These are phyloP conservation scores for Elsinoe arachidis DNA, from an alignment of 2,329 filamentous ascomycete genomes.

Conservation along the genomic window DNA sequence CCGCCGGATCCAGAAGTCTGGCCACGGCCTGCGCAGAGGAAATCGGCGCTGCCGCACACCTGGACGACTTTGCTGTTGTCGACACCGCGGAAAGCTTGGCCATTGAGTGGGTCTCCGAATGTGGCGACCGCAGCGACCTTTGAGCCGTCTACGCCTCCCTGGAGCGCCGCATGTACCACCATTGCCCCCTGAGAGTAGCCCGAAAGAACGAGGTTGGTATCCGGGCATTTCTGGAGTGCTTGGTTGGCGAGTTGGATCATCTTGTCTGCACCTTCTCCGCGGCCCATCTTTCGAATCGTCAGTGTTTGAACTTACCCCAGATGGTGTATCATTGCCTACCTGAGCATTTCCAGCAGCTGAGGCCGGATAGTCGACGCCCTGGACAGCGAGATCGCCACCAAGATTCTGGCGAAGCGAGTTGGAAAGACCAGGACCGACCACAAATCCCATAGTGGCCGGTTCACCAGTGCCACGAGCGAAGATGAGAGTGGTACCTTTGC, in stretches of 20 bases:
- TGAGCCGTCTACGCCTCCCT: conserved; percentile 17
- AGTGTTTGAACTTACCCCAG: too few species aligned
- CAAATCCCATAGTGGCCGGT: conserved; percentile 42
- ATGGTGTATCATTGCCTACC: too few species aligned
- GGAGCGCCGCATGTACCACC: conserved; percentile 21
- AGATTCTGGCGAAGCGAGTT: conserved; percentile 16
- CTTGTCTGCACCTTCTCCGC: conserved; percentile 18
- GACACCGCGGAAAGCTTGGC: conserved; percentile 21
- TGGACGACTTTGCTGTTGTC: conserved; percentile 20
- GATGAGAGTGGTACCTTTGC: conserved; percentile 44
- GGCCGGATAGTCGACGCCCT: conserved; percentile 25
- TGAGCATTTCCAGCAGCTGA: conserved; percentile 17
- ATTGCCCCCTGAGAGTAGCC: conserved; percentile 25
- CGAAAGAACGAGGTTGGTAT: conserved; percentile 22
- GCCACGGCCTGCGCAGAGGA: conserved; percentile 18
- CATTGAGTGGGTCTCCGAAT: conserved; percentile 24
- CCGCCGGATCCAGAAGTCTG: conserved; percentile 18
- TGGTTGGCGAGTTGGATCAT: conserved; percentile 20
- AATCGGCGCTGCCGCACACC: conserved; percentile 20
- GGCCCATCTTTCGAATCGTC: too few species aligned
- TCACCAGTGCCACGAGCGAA: conserved; percentile 53
- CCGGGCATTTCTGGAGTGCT: conserved; percentile 21
- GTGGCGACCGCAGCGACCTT: conserved; percentile 22
- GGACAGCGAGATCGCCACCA: conserved; percentile 19
- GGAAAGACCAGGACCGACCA: conserved; percentile 32